Evolutionary conservation across 176 grass and related monocot genomes (phyloP).

Genomic region (Hyparrhenia diplandra): DNA sequence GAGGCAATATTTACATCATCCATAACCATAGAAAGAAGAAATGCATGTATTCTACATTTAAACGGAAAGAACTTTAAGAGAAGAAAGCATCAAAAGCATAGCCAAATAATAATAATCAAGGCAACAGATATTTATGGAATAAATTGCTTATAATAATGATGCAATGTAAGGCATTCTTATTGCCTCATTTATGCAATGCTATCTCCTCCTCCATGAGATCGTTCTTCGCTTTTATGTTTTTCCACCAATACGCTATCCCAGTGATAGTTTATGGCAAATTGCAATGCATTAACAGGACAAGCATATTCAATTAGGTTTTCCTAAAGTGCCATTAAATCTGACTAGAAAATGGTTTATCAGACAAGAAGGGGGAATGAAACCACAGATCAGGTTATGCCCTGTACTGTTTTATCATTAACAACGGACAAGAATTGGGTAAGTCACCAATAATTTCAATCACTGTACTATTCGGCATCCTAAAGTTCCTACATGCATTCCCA

Average conservation of each 20-base stretch:
- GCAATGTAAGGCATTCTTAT: neutral
- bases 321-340: neutral
- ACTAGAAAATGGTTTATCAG: constrained; percentile 6
- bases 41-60: neutral
- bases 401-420: constrained; percentile 25
- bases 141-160: neutral
- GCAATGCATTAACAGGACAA: neutral
- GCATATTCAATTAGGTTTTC: neutral
- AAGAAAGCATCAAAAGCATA: neutral
- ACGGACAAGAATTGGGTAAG: constrained; percentile 9
- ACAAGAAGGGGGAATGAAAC: constrained; percentile 23
- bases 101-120: constrained; percentile 13
- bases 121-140: too few relatives aligned
- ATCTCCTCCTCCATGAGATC: neutral
- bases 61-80: neutral
- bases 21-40: neutral
- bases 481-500: neutral
- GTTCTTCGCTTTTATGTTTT: neutral
- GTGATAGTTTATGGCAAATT: neutral
- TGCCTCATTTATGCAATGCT: neutral
- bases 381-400: constrained; percentile 17
- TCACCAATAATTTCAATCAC: constrained; percentile 12
- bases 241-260: neutral
- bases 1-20: neutral
- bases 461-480: neutral